Conservation (phyloP, 352 stramenopile genomes). For the Phytophthora melonis region DNA sequence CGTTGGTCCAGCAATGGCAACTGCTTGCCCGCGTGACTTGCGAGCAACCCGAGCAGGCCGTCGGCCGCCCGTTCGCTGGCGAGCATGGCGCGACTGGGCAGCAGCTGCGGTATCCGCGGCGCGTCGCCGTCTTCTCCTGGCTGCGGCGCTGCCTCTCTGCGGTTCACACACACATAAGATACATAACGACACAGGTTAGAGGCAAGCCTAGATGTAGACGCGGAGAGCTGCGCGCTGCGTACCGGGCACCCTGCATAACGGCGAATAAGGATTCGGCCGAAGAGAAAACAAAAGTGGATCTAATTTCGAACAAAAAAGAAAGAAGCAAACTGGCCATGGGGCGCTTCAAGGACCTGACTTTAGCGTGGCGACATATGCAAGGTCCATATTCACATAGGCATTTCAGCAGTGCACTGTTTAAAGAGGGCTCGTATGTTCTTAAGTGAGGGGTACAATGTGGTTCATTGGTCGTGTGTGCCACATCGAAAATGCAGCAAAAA, state of each 20-base stretch:
- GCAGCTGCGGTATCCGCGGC: conserved; percentile 31
- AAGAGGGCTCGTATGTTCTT: neutral
- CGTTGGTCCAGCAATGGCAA: conserved; percentile 34
- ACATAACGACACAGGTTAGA: neutral
- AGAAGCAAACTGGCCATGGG: conserved; percentile 13
- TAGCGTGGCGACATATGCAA: conserved; percentile 5
- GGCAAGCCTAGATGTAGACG: neutral
- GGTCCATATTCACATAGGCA: neutral
- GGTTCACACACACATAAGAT: conserved; percentile 15
- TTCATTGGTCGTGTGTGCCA: neutral
- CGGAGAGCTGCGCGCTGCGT: neutral
- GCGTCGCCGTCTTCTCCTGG: conserved; percentile 19
- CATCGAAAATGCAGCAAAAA: neutral
- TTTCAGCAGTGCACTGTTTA: neutral
- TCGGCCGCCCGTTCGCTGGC: conserved; percentile 25
- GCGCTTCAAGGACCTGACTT: conserved; percentile 8
- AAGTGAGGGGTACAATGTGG: neutral
- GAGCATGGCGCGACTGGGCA: conserved; percentile 27
- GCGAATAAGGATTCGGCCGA: neutral
- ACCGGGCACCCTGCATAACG: conserved; percentile 31
- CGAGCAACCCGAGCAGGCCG: conserved; percentile 36
- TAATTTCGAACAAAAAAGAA: conserved; percentile 31
- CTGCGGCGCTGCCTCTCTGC: conserved; percentile 26
- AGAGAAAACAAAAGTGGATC: neutral
- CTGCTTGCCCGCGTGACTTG: conserved; percentile 47